A percentile compares a stretch with the other conserved stretches of the same genome.
Conservation (phyloP, 495 filamentous ascomycete species). For the Podospora australis region DNA sequence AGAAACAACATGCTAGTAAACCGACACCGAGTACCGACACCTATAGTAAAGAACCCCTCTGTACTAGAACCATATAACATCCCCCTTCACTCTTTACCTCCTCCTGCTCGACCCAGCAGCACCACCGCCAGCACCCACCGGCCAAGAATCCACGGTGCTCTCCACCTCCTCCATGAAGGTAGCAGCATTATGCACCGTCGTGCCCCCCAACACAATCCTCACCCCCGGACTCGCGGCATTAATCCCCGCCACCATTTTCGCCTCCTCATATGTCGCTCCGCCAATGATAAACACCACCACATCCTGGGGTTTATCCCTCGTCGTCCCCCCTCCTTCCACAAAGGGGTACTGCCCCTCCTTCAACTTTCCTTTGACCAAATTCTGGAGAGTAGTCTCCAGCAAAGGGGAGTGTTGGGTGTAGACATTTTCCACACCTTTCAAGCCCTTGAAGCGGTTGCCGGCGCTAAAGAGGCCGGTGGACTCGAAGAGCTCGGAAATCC, state of each 20-base stretch:
- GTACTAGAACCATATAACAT: no score
- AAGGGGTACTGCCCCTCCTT: constrained; percentile 85
- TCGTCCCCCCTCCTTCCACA: constrained; percentile 75
- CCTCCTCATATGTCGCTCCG: constrained; percentile 91
- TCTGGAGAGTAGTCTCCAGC: constrained; percentile 79
- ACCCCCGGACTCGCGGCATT: constrained; percentile 88
- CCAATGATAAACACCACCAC: constrained; percentile 91
- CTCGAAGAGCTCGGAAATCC: constrained; percentile 86
- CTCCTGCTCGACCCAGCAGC: constrained; percentile 45
- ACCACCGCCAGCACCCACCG: constrained; percentile 66
- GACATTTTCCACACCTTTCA: constrained; percentile 97
- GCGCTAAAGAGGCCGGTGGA: constrained; percentile 85
- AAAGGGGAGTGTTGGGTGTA: constrained; percentile 95
- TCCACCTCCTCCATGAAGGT: constrained; percentile 85
- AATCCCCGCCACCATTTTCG: constrained; percentile 84
- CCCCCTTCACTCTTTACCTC: no score
- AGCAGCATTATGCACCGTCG: constrained; percentile 74
- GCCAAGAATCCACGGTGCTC: constrained; percentile 74
- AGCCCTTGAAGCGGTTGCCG: constrained; percentile 83
- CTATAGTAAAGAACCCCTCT: no score
- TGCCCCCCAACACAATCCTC: constrained; percentile 80
- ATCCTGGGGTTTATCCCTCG: constrained; percentile 91
- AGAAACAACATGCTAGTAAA: no score
- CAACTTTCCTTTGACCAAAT: constrained; percentile 83
- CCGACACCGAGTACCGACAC: no score